Evolutionary conservation across 345 rosid genomes (phyloP).

Genomic region (Eutrema japonicum): DNA sequence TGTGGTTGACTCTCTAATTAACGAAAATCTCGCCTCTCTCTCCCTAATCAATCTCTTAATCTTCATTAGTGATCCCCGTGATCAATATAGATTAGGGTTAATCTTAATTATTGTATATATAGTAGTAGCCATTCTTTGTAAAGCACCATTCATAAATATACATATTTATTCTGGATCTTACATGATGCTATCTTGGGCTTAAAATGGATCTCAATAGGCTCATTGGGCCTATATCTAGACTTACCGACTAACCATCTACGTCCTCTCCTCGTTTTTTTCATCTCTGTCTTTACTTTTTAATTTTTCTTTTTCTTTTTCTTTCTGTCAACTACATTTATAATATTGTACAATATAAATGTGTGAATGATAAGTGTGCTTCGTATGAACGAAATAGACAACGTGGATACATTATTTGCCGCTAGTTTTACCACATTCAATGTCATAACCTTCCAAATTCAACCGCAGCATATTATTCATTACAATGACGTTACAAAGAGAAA

Average conservation of each 20-base stretch:
- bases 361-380: slow-evolving; percentile 25
- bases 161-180: too few species aligned
- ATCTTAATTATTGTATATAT: too few species aligned
- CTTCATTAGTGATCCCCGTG: too few species aligned
- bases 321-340: background rate
- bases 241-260: background rate
- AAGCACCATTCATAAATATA: too few species aligned
- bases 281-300: background rate
- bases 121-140: too few species aligned
- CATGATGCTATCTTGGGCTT: background rate
- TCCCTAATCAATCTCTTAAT: too few species aligned
- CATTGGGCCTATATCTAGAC: background rate
- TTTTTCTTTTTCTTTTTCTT: background rate
- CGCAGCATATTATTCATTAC: slow-evolving; percentile 14
- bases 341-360: slow-evolving; percentile 12
- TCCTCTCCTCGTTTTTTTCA: background rate
- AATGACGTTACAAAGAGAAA: slow-evolving; percentile 22
- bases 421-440: background rate
- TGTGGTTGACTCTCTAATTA: too few species aligned
- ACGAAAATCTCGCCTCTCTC: too few species aligned
- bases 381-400: slow-evolving; percentile 21
- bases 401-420: slow-evolving; percentile 34
- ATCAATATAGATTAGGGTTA: too few species aligned
- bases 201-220: background rate
- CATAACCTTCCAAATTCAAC: slow-evolving; percentile 36